Conservation (phyloP, 441 rosid species). For the Gossypium davidsonii region DNA sequence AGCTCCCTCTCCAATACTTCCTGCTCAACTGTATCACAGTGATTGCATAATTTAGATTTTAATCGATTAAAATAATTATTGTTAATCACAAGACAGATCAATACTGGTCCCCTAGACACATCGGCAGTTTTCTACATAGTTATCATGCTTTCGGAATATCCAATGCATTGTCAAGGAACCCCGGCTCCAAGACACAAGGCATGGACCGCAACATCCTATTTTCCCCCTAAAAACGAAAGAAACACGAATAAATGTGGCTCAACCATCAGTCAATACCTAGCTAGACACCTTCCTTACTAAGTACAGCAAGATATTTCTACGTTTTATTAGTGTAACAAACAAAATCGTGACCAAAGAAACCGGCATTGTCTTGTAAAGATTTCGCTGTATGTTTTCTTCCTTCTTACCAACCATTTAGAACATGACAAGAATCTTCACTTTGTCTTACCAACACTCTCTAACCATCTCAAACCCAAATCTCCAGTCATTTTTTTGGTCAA, state of each 20-base stretch:
- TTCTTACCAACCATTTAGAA: neutral
- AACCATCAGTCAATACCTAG: neutral
- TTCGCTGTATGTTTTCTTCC: neutral
- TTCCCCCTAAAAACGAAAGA: neutral
- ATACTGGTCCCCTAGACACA: neutral
- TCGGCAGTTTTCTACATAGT: no score
- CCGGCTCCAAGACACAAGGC: neutral
- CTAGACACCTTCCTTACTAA: neutral
- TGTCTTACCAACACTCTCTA: neutral
- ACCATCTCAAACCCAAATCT: neutral
- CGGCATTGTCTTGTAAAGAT: no score
- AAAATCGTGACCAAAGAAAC: neutral
- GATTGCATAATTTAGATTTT: constrained; percentile 1
- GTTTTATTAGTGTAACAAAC: neutral
- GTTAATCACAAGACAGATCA: neutral
- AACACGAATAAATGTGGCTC: neutral
- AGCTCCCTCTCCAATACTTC: constrained; percentile 95
- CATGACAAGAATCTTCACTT: neutral
- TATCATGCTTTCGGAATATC: no score
- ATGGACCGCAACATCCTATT: no score
- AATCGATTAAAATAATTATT: neutral
- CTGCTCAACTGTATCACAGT: constrained; percentile 72
- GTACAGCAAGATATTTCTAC: neutral
- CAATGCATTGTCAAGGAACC: neutral
- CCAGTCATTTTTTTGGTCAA: neutral